Conservation (phyloP, 495 filamentous ascomycete genomes). For the Trichocladium uniseriatum region DNA sequence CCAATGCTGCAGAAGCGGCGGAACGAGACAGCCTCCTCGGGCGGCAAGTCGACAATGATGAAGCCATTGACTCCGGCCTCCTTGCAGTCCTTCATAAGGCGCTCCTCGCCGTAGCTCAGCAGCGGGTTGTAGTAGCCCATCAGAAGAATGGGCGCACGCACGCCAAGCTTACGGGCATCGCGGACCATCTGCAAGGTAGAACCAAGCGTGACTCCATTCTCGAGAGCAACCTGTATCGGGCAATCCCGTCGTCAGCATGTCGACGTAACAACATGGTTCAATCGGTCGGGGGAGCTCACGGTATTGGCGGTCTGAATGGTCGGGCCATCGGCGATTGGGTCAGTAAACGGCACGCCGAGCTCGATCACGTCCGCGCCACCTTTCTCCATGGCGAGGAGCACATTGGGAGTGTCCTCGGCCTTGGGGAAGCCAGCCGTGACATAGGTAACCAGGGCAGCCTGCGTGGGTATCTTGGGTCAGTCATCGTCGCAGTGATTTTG, state of each 20-base stretch:
- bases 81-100: constrained; percentile 74
- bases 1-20: constrained; percentile 68
- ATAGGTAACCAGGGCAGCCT: constrained; percentile 84
- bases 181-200: constrained; percentile 71
- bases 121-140: constrained; percentile 99
- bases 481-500: not conserved
- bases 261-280: not conserved
- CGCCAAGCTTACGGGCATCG: constrained; percentile 61
- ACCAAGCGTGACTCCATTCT: constrained; percentile 77
- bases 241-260: not conserved
- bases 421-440: constrained; percentile 91
- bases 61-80: constrained; percentile 90
- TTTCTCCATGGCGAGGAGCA: constrained; percentile 81
- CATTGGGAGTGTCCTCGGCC: constrained; percentile 68
- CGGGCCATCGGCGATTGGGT: constrained; percentile 92
- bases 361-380: constrained; percentile 86
- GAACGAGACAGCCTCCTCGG: constrained; percentile 93
- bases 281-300: constrained; percentile 27
- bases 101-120: constrained; percentile 85
- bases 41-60: constrained; percentile 93
- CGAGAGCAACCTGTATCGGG: constrained; percentile 48
- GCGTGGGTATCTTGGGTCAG: constrained; percentile 9
- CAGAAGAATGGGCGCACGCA: constrained; percentile 73
- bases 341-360: constrained; percentile 89
- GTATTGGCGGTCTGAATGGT: constrained; percentile 90